Percentiles rank a stretch among this genome's conserved stretches.
phyloP scores from a whole-genome alignment of 495 filamentous ascomycete genomes.

The Penicillium soppii region DNA sequence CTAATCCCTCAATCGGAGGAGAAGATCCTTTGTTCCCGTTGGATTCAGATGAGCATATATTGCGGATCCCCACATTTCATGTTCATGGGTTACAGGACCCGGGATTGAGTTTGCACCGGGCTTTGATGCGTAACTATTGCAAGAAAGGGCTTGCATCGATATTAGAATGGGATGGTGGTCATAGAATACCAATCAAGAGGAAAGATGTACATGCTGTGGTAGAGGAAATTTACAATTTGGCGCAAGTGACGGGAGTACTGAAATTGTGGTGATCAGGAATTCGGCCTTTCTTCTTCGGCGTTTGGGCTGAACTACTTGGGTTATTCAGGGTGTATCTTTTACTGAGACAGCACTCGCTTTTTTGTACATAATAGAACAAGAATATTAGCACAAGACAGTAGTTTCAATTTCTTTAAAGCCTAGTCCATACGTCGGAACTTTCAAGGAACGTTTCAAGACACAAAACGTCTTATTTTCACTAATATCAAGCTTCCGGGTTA shows the following conservation, averaged over 20 bases:
- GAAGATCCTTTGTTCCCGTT: neutral
- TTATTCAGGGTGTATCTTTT: too few species aligned
- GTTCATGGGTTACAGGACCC: neutral
- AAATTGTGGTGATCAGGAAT: neutral
- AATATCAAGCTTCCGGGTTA: too few species aligned
- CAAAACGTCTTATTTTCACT: too few species aligned
- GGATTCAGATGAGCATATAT: neutral
- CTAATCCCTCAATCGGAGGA: neutral
- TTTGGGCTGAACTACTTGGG: too few species aligned
- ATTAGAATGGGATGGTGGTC: neutral
- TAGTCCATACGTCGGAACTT: too few species aligned
- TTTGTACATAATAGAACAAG: too few species aligned
- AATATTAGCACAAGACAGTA: too few species aligned
- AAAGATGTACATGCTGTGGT: constrained; percentile 53
- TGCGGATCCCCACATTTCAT: neutral
- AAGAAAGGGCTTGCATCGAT: neutral
- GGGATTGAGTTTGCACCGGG: neutral
- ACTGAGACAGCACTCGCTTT: too few species aligned
- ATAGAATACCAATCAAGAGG: constrained; percentile 28
- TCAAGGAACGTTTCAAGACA: too few species aligned
- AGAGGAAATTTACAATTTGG: constrained; percentile 34
- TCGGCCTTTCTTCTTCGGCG: too few species aligned
- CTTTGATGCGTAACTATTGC: neutral
- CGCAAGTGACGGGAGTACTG: neutral
- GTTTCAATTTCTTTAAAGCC: too few species aligned